Conservation (phyloP, 148 eudicot species). For the Simmondsia chinensis region DNA sequence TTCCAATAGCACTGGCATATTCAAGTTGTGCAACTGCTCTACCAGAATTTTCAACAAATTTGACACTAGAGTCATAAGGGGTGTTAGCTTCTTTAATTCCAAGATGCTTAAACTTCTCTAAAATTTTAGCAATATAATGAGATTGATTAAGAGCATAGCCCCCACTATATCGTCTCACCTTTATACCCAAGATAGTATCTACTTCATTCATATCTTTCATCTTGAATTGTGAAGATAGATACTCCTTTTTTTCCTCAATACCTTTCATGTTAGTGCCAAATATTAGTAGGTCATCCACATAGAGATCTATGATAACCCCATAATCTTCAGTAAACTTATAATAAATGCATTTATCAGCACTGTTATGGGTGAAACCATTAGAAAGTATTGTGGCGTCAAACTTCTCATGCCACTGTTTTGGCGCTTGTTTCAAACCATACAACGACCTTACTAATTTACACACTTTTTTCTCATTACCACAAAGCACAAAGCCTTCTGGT, state of each 20-base stretch:
- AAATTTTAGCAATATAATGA: slow-evolving; percentile 3
- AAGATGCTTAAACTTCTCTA: background rate
- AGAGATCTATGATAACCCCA: slow-evolving; percentile 1
- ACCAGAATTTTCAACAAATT: background rate
- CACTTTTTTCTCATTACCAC: background rate
- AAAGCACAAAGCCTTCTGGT: no score
- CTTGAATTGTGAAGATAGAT: no score
- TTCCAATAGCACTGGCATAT: slow-evolving; percentile 12
- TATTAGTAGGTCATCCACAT: background rate
- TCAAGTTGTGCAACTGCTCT: background rate
- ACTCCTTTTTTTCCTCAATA: background rate
- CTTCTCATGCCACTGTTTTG: slow-evolving; percentile 2
- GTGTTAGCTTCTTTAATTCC: slow-evolving; percentile 3
- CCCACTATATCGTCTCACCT: background rate
- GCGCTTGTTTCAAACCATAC: slow-evolving; percentile 4
- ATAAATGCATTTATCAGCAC: background rate
- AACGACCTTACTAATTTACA: background rate
- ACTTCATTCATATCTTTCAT: no score
- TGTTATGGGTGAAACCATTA: background rate
- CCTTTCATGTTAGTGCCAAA: background rate
- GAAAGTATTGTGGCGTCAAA: slow-evolving; percentile 1
- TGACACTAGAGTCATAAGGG: background rate
- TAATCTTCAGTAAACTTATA: slow-evolving; percentile 2
- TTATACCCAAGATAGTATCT: background rate
- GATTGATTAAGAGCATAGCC: background rate